A percentile compares a stretch with the other conserved stretches of the same genome.
phyloP scores from a whole-genome alignment of 768 basidiomycete species.

The Coprinellus aureogranulatus region DNA sequence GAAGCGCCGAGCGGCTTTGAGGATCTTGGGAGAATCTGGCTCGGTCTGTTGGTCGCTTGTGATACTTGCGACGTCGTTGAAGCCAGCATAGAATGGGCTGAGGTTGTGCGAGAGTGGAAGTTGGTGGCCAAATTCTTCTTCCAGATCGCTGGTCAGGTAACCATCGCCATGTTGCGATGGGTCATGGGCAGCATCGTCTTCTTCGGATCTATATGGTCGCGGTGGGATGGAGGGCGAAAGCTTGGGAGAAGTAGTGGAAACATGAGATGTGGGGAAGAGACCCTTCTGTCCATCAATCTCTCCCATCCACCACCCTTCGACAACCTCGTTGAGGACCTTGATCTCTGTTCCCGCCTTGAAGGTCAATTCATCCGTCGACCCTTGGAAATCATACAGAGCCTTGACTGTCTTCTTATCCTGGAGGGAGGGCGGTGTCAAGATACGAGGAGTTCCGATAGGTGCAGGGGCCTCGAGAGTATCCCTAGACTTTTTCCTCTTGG shows the following conservation, averaged over 20 bases:
- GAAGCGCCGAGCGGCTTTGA: constrained; percentile 5
- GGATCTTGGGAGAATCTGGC: constrained; percentile 20
- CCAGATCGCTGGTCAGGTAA: constrained; percentile 33
- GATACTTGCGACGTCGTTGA: constrained; percentile 27
- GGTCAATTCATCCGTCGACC: constrained; percentile 73
- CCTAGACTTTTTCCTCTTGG: constrained; percentile 33
- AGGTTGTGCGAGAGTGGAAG: constrained; percentile 38
- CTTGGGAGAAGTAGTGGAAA: constrained; percentile 46
- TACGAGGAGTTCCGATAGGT: constrained; percentile 36
- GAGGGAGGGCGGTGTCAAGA: constrained; percentile 50
- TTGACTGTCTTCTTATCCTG: constrained; percentile 57
- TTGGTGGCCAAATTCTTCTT: constrained; percentile 49
- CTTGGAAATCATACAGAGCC: constrained; percentile 74
- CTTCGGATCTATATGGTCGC: constrained; percentile 16
- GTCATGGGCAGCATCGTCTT: constrained; percentile 10
- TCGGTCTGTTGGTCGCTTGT: constrained; percentile 49
- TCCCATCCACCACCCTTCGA: constrained; percentile 92
- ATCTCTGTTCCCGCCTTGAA: constrained; percentile 77
- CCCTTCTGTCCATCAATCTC: constrained; percentile 68
- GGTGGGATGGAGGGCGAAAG: constrained; percentile 22
- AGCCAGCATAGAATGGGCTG: constrained; percentile 47
- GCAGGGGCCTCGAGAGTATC: constrained; percentile 25
- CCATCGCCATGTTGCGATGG: constrained; percentile 19
- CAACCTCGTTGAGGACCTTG: constrained; percentile 70
- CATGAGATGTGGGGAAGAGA: constrained; percentile 79